These are phyloP conservation scores for Chrysanthemum seticuspe DNA, from an alignment of 129 eudicot genomes.

Conservation along the genomic window DNA sequence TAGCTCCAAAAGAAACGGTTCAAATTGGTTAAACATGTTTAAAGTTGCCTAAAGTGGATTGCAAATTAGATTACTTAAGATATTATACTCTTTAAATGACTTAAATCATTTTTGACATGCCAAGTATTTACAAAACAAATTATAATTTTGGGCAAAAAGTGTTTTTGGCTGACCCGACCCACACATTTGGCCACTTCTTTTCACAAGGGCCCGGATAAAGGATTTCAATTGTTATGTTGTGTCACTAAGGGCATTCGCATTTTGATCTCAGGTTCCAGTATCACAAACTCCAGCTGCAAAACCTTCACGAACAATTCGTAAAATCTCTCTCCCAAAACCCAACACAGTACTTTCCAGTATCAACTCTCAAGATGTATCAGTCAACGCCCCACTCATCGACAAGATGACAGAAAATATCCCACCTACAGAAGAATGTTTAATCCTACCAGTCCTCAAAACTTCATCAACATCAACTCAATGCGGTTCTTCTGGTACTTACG, in stretches of 20 bases:
- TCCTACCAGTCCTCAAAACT: constrained; percentile 43
- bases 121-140: no score
- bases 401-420: constrained; percentile 76
- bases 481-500: constrained; percentile 45
- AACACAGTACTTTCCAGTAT: constrained; percentile 36
- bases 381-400: constrained; percentile 81
- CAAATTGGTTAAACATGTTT: no score
- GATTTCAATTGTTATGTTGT: background rate
- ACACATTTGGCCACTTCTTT: no score
- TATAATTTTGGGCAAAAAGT: no score
- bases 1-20: no score
- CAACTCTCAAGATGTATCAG: constrained; percentile 80
- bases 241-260: background rate
- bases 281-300: constrained; percentile 47
- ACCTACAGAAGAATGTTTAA: constrained; percentile 50
- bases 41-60: no score
- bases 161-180: no score
- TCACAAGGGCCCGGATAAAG: no score
- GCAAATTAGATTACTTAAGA: no score
- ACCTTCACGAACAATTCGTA: constrained; percentile 45
- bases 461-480: constrained; percentile 74
- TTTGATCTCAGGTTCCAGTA: constrained; percentile 52
- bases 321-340: constrained; percentile 65
- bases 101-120: no score
- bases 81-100: no score